Base-by-base conservation (phyloP, 2,329 filamentous ascomycete genomes). In the Exophiala viscosa region DNA sequence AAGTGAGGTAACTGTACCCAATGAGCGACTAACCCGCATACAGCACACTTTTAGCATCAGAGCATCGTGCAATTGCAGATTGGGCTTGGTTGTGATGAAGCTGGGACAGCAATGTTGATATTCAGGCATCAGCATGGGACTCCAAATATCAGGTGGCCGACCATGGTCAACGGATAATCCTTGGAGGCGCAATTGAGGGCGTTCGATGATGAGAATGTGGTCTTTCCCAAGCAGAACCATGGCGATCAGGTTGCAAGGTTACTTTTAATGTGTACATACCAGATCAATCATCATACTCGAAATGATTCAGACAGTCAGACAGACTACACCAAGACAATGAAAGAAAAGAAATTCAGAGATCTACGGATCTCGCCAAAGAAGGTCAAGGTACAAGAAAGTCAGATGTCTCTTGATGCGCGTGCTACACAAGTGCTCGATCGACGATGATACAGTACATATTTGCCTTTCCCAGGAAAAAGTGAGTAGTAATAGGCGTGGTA, bases 1-100 rank as follows among this genome's bases (percentile, higher is more conserved):
- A 41, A 55, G 36, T 49, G 55, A 54, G 52, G 49, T 58, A 43
- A 23, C 38, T 44, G 46, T 41, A 52, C 48, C 32, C 41, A 45
- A 11, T 45, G 23, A 58, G 45, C 51, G 47, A 59, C 53, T 54
- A 55, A 59, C 50, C 50, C 39, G 50, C 43, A 48, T 31, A 50
- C 48, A 54, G 47, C 52, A 55, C 56, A 54, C 20, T 23, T 50
- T 34, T 28, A 46, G 56, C 56, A 59, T 59, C 56, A 59, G 56
- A 59, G 56, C 56, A 52, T 50, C 52, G 52, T 59, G 54, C 45
- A 28, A 35, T 42, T 45, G 50, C 50, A 46, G 48, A 51, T 20
- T 43, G 47, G 53, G 43, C 32, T 48, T 38, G 6, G 32, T 41
- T 36, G 47, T 35, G 35, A 41, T 8, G 17, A 35, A 46, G 46